Conservation (phyloP, 2,329 filamentous ascomycete species). For the Colletotrichum siamense region DNA sequence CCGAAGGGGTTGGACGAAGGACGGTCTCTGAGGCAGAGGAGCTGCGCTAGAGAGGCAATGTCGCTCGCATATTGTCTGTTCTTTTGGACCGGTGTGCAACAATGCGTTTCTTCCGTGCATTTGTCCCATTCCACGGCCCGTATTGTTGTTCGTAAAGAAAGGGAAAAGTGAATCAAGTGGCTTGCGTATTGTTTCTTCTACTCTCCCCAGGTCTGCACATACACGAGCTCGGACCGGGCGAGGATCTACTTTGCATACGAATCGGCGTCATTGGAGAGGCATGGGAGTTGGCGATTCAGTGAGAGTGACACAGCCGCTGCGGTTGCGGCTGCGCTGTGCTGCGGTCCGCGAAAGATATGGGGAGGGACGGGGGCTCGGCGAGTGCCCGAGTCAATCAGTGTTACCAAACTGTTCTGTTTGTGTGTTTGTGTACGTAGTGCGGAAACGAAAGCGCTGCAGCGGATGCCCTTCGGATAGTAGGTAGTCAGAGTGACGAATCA, state of each 20-base stretch:
- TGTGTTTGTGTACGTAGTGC: not conserved
- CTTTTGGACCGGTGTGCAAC: not conserved
- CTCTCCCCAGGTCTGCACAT: not conserved
- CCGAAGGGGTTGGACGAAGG: not conserved
- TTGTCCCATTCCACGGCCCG: not conserved
- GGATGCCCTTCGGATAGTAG: not conserved
- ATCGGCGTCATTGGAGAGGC: not conserved
- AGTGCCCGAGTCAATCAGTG: conserved; percentile 3
- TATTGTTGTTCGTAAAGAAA: not conserved
- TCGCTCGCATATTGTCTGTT: not conserved
- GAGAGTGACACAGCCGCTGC: conserved; percentile 1
- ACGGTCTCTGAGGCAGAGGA: not conserved
- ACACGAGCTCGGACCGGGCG: not conserved
- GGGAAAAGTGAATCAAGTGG: not conserved
- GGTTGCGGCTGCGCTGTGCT: not conserved
- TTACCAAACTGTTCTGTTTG: not conserved
- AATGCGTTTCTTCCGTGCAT: not conserved
- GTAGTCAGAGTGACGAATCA: not conserved
- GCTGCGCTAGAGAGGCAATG: not conserved
- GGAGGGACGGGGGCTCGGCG: not conserved
- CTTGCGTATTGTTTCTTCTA: not conserved
- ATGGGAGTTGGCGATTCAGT: not conserved
- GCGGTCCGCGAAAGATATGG: not conserved
- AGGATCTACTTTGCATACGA: not conserved
- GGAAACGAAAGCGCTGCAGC: not conserved